phyloP scores from a whole-genome alignment of 2,329 filamentous ascomycete genomes.

The Fusarium phyllophilum region DNA sequence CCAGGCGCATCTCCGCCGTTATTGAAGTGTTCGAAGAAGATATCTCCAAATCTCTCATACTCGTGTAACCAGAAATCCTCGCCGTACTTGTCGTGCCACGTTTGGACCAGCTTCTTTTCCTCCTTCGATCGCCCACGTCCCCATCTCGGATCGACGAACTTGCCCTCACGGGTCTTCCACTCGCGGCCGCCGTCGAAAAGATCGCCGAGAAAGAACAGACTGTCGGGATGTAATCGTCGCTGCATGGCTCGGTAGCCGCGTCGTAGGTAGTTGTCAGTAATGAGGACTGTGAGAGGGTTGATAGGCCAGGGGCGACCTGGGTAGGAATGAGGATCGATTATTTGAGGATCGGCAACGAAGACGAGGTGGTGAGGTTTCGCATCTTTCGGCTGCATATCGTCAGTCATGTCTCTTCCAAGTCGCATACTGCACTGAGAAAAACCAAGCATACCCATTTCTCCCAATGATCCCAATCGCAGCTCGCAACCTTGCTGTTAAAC shows the following conservation, averaged over 20 bases:
- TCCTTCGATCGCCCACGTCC: conserved; percentile 60
- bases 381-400: conserved; percentile 70
- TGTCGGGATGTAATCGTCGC: conserved; percentile 80
- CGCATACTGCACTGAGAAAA: background rate
- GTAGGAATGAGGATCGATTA: conserved; percentile 96
- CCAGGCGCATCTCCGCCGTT: conserved; percentile 64
- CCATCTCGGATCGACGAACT: conserved; percentile 70
- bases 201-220: conserved; percentile 90
- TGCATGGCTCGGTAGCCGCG: conserved; percentile 85
- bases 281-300: conserved; percentile 61
- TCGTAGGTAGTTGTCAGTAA: conserved; percentile 91
- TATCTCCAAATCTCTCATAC: conserved; percentile 84
- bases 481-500: conserved; percentile 75
- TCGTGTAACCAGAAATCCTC: conserved; percentile 87
- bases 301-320: conserved; percentile 77
- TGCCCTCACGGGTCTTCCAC: conserved; percentile 79
- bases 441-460: conserved; percentile 81
- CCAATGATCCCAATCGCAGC: conserved; percentile 87
- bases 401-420: background rate
- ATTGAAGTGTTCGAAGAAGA: conserved; percentile 81
- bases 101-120: conserved; percentile 67
- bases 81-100: conserved; percentile 79
- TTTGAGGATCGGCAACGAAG: conserved; percentile 89
- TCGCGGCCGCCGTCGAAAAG: conserved; percentile 95
- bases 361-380: conserved; percentile 85